Conservation (phyloP, 2,329 filamentous ascomycete genomes). For the Acrodontium crateriforme region DNA sequence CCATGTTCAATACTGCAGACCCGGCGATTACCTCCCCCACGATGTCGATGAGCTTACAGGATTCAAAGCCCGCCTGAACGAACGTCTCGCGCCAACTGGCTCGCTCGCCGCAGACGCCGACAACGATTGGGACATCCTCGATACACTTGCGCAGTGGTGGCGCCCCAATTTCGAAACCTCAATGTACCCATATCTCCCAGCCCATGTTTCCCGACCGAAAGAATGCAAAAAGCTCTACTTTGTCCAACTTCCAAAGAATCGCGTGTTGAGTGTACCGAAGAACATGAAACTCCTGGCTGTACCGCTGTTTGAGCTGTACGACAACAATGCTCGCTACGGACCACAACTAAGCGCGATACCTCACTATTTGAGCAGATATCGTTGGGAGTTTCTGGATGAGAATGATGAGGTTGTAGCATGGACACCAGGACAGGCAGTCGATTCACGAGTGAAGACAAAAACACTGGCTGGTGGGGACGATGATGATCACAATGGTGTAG, state of each 20-base stretch:
- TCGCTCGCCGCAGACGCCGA: conserved; percentile 55
- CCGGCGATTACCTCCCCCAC: conserved; percentile 82
- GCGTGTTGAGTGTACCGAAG: conserved; percentile 91
- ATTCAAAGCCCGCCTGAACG: conserved; percentile 89
- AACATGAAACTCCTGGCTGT: conserved; percentile 99
- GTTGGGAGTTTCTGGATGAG: conserved; percentile 96
- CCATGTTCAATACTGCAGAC: conserved; percentile 31
- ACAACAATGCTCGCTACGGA: conserved; percentile 88
- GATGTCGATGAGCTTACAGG: conserved; percentile 85
- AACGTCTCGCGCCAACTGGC: conserved; percentile 77
- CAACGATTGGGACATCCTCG: conserved; percentile 77
- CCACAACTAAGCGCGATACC: conserved; percentile 94
- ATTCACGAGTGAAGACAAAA: conserved; percentile 18
- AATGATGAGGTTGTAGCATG: conserved; percentile 60
- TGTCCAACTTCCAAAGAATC: conserved; percentile 83
- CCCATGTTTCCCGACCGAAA: conserved; percentile 90
- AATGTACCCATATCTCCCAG: conserved; percentile 97
- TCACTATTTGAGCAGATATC: conserved; percentile 85
- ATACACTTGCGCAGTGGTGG: conserved; percentile 97
- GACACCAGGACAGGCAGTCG: conserved; percentile 18
- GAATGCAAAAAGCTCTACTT: conserved; percentile 99
- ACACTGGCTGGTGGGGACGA: conserved; percentile 19
- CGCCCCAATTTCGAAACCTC: conserved; percentile 98
- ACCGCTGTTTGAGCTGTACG: conserved; percentile 93
- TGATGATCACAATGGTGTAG: conserved; percentile 1